phyloP scores from a whole-genome alignment of 2,329 filamentous ascomycete species.

The Colletotrichum tamarilloi region DNA sequence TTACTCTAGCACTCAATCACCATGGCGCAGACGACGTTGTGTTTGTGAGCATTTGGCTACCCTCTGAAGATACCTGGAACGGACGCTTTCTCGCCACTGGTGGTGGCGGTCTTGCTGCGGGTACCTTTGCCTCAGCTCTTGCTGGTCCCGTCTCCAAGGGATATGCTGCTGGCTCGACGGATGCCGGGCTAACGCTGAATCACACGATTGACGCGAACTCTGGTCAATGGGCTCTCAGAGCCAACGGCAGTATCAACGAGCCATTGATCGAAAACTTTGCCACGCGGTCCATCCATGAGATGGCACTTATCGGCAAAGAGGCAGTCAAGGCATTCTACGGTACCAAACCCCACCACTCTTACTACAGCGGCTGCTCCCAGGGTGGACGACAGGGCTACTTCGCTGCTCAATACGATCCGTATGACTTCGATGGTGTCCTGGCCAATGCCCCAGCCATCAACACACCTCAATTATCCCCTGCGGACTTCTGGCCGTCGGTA shows the following conservation, averaged over 20 bases:
- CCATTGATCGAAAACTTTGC: slow-evolving; percentile 47
- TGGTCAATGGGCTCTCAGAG: slow-evolving; percentile 18
- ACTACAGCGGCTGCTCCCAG: slow-evolving; percentile 69
- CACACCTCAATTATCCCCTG: background rate
- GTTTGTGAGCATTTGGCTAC: slow-evolving; percentile 36
- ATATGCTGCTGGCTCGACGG: background rate
- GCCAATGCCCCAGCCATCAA: slow-evolving; percentile 57
- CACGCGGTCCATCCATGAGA: slow-evolving; percentile 54
- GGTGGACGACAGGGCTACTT: slow-evolving; percentile 70
- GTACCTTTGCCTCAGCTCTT: slow-evolving; percentile 50
- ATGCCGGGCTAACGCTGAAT: slow-evolving; percentile 38
- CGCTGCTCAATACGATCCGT: slow-evolving; percentile 61
- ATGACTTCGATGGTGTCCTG: slow-evolving; percentile 68
- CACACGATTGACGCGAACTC: slow-evolving; percentile 31
- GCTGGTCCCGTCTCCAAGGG: background rate
- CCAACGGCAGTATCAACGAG: slow-evolving; percentile 36
- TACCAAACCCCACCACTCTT: slow-evolving; percentile 52
- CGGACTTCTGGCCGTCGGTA: slow-evolving; percentile 12
- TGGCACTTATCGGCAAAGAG: slow-evolving; percentile 59
- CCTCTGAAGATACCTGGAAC: slow-evolving; percentile 39
- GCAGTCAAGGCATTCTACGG: slow-evolving; percentile 60
- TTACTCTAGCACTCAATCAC: slow-evolving; percentile 34
- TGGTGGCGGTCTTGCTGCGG: slow-evolving; percentile 40
- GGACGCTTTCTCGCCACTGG: slow-evolving; percentile 36
- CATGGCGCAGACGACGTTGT: slow-evolving; percentile 32